phyloP scores from a whole-genome alignment of 2,329 filamentous ascomycete species.

The Apiospora rasikravindrae region DNA sequence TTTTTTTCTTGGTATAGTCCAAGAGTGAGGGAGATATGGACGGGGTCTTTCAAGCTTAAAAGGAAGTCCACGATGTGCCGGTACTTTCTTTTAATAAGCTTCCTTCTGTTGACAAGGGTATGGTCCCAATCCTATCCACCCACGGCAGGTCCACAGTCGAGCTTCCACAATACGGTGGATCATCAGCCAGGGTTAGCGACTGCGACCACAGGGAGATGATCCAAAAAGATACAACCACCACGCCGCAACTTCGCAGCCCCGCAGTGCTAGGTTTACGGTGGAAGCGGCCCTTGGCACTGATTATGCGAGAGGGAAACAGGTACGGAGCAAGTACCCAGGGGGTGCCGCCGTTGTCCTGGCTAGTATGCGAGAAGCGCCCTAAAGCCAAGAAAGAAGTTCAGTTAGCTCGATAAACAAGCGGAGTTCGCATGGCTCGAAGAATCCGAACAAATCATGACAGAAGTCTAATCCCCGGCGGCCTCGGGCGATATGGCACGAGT shows the following conservation, averaged over 20 bases:
- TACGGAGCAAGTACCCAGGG: constrained; percentile 6
- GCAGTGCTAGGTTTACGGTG: constrained; percentile 18
- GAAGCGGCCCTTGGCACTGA: constrained; percentile 14
- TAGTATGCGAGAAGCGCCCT: not conserved
- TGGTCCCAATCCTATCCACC: constrained; percentile 26
- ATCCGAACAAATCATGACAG: constrained; percentile 22
- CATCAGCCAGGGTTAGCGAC: constrained; percentile 32
- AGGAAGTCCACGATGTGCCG: constrained; percentile 12
- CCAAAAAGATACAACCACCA: constrained; percentile 23
- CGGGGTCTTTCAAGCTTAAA: constrained; percentile 5
- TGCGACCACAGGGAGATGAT: constrained; percentile 23
- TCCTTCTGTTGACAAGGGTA: constrained; percentile 28
- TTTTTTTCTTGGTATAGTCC: not conserved
- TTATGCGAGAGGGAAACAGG: constrained; percentile 13
- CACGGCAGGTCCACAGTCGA: constrained; percentile 33
- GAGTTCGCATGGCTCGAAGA: constrained; percentile 19
- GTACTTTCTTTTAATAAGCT: constrained; percentile 23
- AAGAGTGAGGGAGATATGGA: not conserved
- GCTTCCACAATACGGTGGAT: constrained; percentile 29
- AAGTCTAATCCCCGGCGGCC: constrained; percentile 26
- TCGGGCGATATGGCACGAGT: constrained; percentile 22
- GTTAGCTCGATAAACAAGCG: constrained; percentile 15
- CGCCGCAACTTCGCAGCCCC: constrained; percentile 19
- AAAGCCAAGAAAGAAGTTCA: constrained; percentile 15
- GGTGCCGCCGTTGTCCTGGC: constrained; percentile 3